These are phyloP conservation scores for Naganishia vaughanmartiniae DNA, from an alignment of 768 basidiomycete genomes.

Conservation along the genomic window DNA sequence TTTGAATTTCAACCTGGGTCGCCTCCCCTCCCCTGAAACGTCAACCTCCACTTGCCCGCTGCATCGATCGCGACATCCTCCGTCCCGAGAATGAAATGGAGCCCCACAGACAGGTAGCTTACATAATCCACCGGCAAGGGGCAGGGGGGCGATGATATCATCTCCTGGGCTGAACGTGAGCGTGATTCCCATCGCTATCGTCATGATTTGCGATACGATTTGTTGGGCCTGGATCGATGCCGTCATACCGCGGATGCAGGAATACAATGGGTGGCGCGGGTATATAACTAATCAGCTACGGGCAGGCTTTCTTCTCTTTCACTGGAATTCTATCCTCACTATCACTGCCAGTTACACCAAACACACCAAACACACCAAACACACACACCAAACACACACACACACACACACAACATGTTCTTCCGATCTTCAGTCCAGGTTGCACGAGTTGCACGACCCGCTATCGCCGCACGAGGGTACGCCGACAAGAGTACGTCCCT, in stretches of 20 bases:
- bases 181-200: not conserved
- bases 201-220: too few species aligned
- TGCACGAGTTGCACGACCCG: slow-evolving; percentile 26
- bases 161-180: too few species aligned
- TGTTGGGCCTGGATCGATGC: not conserved
- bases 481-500: slow-evolving; percentile 27
- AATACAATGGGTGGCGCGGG: not conserved
- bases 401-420: slow-evolving; percentile 10
- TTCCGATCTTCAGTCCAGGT: slow-evolving; percentile 25
- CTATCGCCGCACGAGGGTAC: slow-evolving; percentile 26
- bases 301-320: not conserved
- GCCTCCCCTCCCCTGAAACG: too few species aligned
- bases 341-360: not conserved
- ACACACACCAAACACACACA: not conserved
- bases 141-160: slow-evolving; percentile 9
- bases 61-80: too few species aligned
- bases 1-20: too few species aligned
- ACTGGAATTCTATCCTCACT: too few species aligned
- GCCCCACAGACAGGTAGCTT: not conserved
- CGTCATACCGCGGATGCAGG: slow-evolving; percentile 1
- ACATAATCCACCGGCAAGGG: not conserved
- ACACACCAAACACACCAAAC: not conserved
- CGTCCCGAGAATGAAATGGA: too few species aligned
- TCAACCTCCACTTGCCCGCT: too few species aligned
- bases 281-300: not conserved